These are phyloP conservation scores for Yamadazyma jaroonii DNA, from an alignment of 1,139 yeast genomes.

Conservation along the genomic window DNA sequence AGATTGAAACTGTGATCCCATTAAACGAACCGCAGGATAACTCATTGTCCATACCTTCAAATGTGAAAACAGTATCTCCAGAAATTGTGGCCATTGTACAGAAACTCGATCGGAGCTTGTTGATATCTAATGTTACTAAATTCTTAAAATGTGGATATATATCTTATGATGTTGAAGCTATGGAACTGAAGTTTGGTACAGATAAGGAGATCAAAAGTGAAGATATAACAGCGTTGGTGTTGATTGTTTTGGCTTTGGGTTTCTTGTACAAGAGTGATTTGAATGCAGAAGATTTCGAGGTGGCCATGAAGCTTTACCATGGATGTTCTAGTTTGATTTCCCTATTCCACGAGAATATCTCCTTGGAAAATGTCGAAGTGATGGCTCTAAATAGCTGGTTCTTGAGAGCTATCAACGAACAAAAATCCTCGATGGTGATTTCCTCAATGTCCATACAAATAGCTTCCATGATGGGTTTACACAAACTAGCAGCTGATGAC, in stretches of 20 bases:
- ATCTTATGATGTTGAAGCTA: constrained; percentile 1
- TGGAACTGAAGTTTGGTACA: constrained; percentile 4
- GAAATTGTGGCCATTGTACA: neutral
- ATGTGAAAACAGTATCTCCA: neutral
- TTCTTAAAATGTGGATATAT: constrained; percentile 1
- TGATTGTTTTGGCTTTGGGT: constrained; percentile 5
- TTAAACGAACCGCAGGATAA: neutral
- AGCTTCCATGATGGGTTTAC: constrained; percentile 5
- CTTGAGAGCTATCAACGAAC: constrained; percentile 5
- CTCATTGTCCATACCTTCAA: neutral
- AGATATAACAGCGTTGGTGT: constrained; percentile 1
- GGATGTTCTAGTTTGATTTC: constrained; percentile 3
- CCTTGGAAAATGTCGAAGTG: constrained; percentile 6
- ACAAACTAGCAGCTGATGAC: neutral
- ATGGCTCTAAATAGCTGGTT: constrained; percentile 7
- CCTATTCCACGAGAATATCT: constrained; percentile 2
- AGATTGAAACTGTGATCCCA: constrained; percentile 5
- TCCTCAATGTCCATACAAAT: constrained; percentile 7
- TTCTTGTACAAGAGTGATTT: constrained; percentile 5
- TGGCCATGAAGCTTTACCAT: constrained; percentile 2
- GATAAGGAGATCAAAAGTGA: neutral
- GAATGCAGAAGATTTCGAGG: constrained; percentile 2
- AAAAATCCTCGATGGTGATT: constrained; percentile 4
- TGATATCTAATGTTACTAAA: constrained; percentile 1
- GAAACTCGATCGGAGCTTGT: neutral